Evolutionary conservation across 805 yeast species (phyloP), one percentile per base, ranked within the genome.

Genomic region (Kluyveromyces siamensis): DNA sequence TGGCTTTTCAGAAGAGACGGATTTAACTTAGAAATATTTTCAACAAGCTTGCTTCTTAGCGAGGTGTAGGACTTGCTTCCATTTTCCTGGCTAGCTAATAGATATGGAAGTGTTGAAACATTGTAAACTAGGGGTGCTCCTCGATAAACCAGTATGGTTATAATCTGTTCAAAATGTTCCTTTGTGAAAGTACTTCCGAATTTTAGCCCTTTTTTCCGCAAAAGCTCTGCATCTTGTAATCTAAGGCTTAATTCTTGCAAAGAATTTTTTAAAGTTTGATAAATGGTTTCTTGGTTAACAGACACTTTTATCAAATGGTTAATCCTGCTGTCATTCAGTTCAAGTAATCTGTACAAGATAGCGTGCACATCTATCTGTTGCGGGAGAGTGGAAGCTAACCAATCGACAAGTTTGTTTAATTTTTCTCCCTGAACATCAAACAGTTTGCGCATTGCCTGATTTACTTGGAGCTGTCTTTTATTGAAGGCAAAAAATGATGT

Each of bases 1-100:
- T 86, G 86, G 35, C 74, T 73, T 55, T 77, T 77, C 60, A 88
- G 74, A 1, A 83, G 79, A 13, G 75, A 73, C 0, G 96, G 96
- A 43, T 77, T 68, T 2, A 75, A 71, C 2, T 62, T 56, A 0
- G 95, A 80, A 2, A 86, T 76, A 40, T 76, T 71, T 50, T 80
- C 81, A 25, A 87, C 64, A 4, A 84, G 53, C 44, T 73, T 78
- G 48, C 79, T 76, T 47, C 57, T 65, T 74, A 27, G 65, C 9
- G 35, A 14, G 13, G 33, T 5, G n/a, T 17, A n/a, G 14, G 17
- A 5, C 11, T n/a, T 17, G 14, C 13, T 19, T 53, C 7, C 62
- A 45, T 39, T 59, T 54, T 54, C 68, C 58, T 11, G 63, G 45
- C 75, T 67, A 36, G 71, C 57, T n/a, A 85, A 63, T 5, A 86